Evolutionary conservation across 108 stramenopile species (phyloP).

Genomic region (Fistulifera solaris): DNA sequence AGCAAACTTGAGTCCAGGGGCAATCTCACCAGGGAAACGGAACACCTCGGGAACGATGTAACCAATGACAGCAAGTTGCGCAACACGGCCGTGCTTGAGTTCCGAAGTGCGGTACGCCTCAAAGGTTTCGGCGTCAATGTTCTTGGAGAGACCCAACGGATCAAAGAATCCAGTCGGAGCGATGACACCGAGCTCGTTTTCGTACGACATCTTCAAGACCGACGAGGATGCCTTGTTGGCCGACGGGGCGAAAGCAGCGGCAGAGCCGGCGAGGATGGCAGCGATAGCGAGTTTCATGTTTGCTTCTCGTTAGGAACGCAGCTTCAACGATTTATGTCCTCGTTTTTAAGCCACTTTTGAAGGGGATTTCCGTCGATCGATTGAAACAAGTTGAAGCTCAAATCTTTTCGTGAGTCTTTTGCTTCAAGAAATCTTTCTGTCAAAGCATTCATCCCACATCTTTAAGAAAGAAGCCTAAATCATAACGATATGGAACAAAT

Average conservation of each 20-base stretch:
- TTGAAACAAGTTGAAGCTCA: too few species aligned
- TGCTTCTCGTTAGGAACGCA: too few species aligned
- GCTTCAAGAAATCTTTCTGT: too few species aligned
- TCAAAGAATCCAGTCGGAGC: constrained; percentile 16
- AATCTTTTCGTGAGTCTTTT: too few species aligned
- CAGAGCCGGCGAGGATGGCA: constrained; percentile 34
- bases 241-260: constrained; percentile 49
- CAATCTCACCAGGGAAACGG: constrained; percentile 37
- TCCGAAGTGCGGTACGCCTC: constrained; percentile 50
- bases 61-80: constrained; percentile 59
- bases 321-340: too few species aligned
- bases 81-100: constrained; percentile 68
- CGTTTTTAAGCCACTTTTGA: too few species aligned
- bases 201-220: constrained; percentile 9
- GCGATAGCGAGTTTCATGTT: constrained; percentile 52
- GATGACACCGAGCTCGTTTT: constrained; percentile 20
- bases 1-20: constrained; percentile 52
- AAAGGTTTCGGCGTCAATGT: constrained; percentile 55
- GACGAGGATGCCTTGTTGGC: constrained; percentile 11
- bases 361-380: too few species aligned
- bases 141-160: constrained; percentile 39
- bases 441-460: too few species aligned
- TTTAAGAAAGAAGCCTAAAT: too few species aligned
- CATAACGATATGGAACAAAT: too few species aligned
- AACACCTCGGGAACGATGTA: constrained; percentile 26